Evolutionary conservation across 768 basidiomycete species (phyloP).

Genomic region (Lactarius vividus): DNA sequence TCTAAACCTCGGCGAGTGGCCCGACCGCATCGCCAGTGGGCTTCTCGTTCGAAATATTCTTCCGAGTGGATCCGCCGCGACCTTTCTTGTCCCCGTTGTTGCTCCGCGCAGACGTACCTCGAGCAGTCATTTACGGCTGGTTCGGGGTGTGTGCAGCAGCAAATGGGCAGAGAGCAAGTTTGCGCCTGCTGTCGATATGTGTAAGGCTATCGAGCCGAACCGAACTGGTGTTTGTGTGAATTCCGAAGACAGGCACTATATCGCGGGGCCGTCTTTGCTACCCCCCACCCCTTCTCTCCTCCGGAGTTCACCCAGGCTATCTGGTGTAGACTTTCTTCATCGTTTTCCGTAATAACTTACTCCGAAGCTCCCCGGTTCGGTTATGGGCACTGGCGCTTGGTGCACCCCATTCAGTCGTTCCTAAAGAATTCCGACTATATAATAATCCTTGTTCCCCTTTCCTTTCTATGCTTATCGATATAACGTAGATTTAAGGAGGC

Average conservation of each 20-base stretch:
- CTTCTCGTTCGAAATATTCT: slow-evolving; percentile 40
- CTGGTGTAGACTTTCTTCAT: background rate
- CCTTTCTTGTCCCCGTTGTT: slow-evolving; percentile 45
- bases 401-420: background rate
- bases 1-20: slow-evolving; percentile 44
- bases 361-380: background rate
- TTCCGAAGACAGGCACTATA: no score
- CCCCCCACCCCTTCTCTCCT: background rate
- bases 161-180: no score
- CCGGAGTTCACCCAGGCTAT: background rate
- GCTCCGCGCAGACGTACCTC: slow-evolving; percentile 33
- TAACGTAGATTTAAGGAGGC: background rate
- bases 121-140: slow-evolving; percentile 37
- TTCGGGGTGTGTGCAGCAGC: slow-evolving; percentile 36
- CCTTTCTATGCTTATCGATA: background rate
- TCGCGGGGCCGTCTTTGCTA: background rate
- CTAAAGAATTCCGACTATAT: background rate
- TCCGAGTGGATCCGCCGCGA: slow-evolving; percentile 40
- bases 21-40: slow-evolving; percentile 26
- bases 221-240: no score
- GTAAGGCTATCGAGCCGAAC: no score
- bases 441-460: background rate
- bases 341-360: background rate
- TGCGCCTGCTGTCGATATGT: no score
- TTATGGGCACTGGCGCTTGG: background rate